These are phyloP conservation scores for Cyphellophora europaea DNA, from an alignment of 2,329 filamentous ascomycete species.

Conservation along the genomic window DNA sequence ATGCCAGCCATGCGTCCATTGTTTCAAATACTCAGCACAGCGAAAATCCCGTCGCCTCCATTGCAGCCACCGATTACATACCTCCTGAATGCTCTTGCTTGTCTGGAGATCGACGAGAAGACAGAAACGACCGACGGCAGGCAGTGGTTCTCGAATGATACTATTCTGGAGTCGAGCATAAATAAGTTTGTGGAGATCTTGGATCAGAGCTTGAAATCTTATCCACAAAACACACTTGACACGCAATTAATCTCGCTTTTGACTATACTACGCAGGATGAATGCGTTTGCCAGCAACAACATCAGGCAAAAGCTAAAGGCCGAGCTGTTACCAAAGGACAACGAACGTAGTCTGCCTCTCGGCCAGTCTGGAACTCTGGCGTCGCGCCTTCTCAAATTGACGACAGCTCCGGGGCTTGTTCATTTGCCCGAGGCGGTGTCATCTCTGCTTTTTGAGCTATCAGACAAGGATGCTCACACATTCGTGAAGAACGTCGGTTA, in stretches of 20 bases:
- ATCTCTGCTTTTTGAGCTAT: constrained; percentile 76
- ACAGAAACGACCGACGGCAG: constrained; percentile 32
- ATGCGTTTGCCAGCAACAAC: constrained; percentile 56
- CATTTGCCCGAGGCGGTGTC: constrained; percentile 67
- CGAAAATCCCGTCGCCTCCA: constrained; percentile 53
- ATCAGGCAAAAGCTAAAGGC: constrained; percentile 55
- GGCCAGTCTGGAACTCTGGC: constrained; percentile 67
- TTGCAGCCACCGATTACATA: constrained; percentile 63
- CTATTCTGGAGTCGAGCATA: constrained; percentile 33
- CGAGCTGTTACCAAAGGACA: constrained; percentile 63
- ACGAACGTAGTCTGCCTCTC: constrained; percentile 67
- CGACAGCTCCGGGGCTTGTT: constrained; percentile 62
- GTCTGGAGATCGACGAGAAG: constrained; percentile 50
- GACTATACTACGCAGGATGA: constrained; percentile 62
- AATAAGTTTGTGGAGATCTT: constrained; percentile 63
- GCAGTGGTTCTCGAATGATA: not conserved
- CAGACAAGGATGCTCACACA: constrained; percentile 64
- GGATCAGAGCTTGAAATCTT: constrained; percentile 53
- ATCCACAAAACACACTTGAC: constrained; percentile 64
- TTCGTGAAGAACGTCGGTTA: constrained; percentile 93
- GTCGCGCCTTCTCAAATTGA: constrained; percentile 66
- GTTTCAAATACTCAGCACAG: constrained; percentile 56
- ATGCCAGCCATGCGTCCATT: constrained; percentile 60
- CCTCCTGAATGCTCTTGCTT: constrained; percentile 72
- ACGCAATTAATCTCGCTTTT: constrained; percentile 60